Evolutionary conservation across 2,329 filamentous ascomycete genomes (phyloP).

Genomic region (Sporothrix luriei): DNA sequence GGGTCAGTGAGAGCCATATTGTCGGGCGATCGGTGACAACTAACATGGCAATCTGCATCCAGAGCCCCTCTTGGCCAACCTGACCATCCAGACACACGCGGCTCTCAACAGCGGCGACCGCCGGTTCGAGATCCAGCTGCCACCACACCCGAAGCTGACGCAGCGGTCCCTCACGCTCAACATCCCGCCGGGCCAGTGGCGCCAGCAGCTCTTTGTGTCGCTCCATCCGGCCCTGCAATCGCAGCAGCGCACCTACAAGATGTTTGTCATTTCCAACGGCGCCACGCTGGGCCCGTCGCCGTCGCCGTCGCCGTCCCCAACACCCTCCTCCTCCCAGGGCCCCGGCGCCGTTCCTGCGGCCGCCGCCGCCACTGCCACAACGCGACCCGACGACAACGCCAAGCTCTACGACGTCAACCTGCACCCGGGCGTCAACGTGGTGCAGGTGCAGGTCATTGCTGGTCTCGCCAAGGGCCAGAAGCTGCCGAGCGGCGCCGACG

Average conservation of each 20-base stretch:
- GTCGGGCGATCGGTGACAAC: neutral
- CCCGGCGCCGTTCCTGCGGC: slow-evolving; percentile 46
- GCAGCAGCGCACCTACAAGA: slow-evolving; percentile 68
- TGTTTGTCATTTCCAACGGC: slow-evolving; percentile 73
- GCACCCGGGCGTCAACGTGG: slow-evolving; percentile 70
- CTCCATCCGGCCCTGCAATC: slow-evolving; percentile 64
- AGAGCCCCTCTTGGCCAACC: slow-evolving; percentile 67
- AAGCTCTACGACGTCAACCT: slow-evolving; percentile 77
- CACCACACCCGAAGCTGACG: slow-evolving; percentile 65
- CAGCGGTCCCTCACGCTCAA: slow-evolving; percentile 74
- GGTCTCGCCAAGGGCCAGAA: slow-evolving; percentile 64
- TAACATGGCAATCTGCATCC: slow-evolving; percentile 41
- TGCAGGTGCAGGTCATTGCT: slow-evolving; percentile 77
- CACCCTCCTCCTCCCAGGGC: slow-evolving; percentile 57
- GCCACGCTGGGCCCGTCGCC: slow-evolving; percentile 57
- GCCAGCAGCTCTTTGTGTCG: slow-evolving; percentile 69
- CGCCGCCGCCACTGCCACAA: slow-evolving; percentile 49
- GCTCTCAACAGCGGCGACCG: slow-evolving; percentile 61
- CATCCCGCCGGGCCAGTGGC: slow-evolving; percentile 67
- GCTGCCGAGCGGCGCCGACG: slow-evolving; percentile 60
- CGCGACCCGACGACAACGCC: slow-evolving; percentile 51
- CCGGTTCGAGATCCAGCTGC: slow-evolving; percentile 65
- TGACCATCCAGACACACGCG: slow-evolving; percentile 70
- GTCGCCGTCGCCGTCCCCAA: slow-evolving; percentile 56
- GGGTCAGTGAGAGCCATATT: neutral